Evolutionary conservation across 208 protist species (phyloP).

Genomic region (Crithidia brevicula): DNA sequence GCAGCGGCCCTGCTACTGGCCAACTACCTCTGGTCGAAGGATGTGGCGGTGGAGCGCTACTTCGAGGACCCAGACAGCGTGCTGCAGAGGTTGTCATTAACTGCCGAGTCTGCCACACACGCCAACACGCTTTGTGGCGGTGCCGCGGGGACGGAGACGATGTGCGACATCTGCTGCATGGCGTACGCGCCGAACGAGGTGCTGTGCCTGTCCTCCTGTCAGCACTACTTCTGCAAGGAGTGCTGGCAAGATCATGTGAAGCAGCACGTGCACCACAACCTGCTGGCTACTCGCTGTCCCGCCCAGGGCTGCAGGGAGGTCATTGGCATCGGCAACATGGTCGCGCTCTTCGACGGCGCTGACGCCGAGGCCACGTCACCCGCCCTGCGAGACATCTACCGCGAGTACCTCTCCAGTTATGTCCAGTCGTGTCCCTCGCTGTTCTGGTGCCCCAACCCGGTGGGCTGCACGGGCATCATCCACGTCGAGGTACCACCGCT

Average conservation of each 20-base stretch:
- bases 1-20: constrained; percentile 18
- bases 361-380: neutral
- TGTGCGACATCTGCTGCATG: constrained; percentile 29
- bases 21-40: constrained; percentile 20
- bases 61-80: constrained; percentile 11
- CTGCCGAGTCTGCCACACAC: constrained; percentile 1
- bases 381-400: constrained; percentile 19
- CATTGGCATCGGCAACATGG: constrained; percentile 27
- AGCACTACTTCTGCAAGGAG: constrained; percentile 39
- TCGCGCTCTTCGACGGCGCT: constrained; percentile 12
- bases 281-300: constrained; percentile 29
- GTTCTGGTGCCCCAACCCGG: constrained; percentile 77
- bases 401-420: constrained; percentile 28
- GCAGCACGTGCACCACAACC: constrained; percentile 16
- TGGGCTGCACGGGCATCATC: constrained; percentile 60
- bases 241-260: constrained; percentile 47
- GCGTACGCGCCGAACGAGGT: constrained; percentile 21
- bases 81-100: constrained; percentile 14
- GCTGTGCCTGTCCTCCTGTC: constrained; percentile 31
- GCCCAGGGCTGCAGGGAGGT: constrained; percentile 30
- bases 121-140: neutral
- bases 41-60: constrained; percentile 31
- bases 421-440: constrained; percentile 38
- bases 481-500: constrained; percentile 35
- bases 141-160: neutral